phyloP scores from a whole-genome alignment of 805 yeast species.

The Suhomyces emberorum region DNA sequence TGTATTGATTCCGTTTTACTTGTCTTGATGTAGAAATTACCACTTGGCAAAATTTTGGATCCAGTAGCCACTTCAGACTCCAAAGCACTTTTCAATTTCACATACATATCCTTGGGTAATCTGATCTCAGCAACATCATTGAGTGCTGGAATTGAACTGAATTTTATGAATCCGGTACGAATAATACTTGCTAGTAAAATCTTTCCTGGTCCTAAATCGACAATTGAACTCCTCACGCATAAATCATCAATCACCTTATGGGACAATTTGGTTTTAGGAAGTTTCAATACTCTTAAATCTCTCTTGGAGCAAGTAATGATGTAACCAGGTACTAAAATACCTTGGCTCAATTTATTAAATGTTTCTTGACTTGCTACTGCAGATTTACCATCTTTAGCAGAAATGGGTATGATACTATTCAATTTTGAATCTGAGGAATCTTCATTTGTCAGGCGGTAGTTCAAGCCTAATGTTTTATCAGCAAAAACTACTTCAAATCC shows the following conservation, averaged over 20 bases:
- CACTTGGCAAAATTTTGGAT: conserved; percentile 43
- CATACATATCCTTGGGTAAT: conserved; percentile 27
- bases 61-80: conserved; percentile 18
- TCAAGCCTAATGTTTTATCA: conserved; percentile 38
- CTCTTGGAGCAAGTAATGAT: conserved; percentile 51
- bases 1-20: conserved; percentile 44
- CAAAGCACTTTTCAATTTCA: conserved; percentile 19
- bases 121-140: conserved; percentile 52
- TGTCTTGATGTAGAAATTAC: conserved; percentile 57
- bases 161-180: conserved; percentile 45
- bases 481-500: conserved; percentile 61
- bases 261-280: conserved; percentile 59
- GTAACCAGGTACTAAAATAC: conserved; percentile 59
- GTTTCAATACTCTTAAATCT: conserved; percentile 61
- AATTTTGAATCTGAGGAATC: conserved; percentile 53
- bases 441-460: conserved; percentile 28
- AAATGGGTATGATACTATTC: conserved; percentile 54
- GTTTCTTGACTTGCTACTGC: conserved; percentile 59
- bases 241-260: conserved; percentile 57
- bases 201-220: conserved; percentile 37
- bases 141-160: conserved; percentile 58
- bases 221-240: conserved; percentile 48
- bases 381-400: conserved; percentile 57
- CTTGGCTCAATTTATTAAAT: conserved; percentile 59
- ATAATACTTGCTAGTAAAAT: conserved; percentile 47